A percentile compares a stretch with the other conserved stretches of the same genome.
Evolutionary conservation across 768 basidiomycete species (phyloP).

Genomic region (Pulveroboletus sp.): DNA sequence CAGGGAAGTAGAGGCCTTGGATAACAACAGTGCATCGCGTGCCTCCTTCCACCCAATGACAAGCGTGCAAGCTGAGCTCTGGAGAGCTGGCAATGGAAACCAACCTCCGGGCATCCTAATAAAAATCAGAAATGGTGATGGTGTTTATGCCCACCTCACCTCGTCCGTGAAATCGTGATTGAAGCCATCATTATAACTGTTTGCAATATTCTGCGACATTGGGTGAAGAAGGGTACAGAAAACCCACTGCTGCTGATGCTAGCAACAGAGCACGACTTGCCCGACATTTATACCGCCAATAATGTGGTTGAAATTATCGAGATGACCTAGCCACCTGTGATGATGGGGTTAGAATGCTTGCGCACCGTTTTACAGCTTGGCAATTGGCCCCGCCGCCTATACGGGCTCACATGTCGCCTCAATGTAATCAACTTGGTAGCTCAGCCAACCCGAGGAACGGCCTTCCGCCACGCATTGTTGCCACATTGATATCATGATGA

Average conservation of each 20-base stretch:
- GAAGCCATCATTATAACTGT: slow-evolving; percentile 18
- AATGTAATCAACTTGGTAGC: slow-evolving; percentile 6
- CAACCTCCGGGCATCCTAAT: slow-evolving; percentile 23
- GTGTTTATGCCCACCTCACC: slow-evolving; percentile 7
- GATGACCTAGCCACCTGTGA: neutral
- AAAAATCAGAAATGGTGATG: slow-evolving; percentile 7
- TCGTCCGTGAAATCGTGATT: slow-evolving; percentile 32
- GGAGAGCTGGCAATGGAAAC: slow-evolving; percentile 28
- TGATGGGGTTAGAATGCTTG: neutral
- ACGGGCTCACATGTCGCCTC: slow-evolving; percentile 5
- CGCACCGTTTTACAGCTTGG: slow-evolving; percentile 25
- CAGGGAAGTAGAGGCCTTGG: slow-evolving; percentile 16
- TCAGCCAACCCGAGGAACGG: neutral
- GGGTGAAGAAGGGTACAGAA: neutral
- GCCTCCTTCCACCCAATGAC: slow-evolving; percentile 19
- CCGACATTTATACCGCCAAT: slow-evolving; percentile 19
- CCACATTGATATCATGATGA: neutral
- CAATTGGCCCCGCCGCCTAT: slow-evolving; percentile 11
- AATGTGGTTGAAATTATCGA: neutral
- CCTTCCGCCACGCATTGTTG: neutral
- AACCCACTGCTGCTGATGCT: slow-evolving; percentile 2
- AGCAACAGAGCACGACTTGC: neutral
- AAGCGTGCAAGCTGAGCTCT: slow-evolving; percentile 22
- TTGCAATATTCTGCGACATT: slow-evolving; percentile 21
- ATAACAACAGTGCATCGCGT: slow-evolving; percentile 11